Base-by-base conservation (phyloP, 2,329 filamentous ascomycete genomes). In the Meredithiella fracta region DNA sequence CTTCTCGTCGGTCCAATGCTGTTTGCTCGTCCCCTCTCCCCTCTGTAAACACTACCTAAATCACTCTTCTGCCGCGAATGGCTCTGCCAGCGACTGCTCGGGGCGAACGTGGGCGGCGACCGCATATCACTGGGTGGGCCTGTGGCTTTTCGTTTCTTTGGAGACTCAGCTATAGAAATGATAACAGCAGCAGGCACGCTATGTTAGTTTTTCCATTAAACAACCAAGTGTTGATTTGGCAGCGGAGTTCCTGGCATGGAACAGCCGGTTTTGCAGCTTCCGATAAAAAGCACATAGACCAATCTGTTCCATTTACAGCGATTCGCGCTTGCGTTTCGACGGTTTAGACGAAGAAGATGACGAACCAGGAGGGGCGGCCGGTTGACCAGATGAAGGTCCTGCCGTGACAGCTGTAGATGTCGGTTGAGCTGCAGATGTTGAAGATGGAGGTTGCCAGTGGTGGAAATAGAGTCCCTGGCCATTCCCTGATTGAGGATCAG, bases 381-480 rank as follows among this genome's bases (percentile, higher is more conserved):
- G 83, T 65, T 85, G 82, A 63, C 80, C 79, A 57, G 77, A 73
- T 65, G 44, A 44, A 44, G 40, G 20, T 5, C 40, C 44, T 26
- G 44, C 20, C 3, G 20, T 6, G 11, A 49, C 44, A 26, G 44
- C 44, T 11, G 44, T 15, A 25, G 44, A 73, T 71, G 61, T 75
- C 70, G 17, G 17, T 9, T 49, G 44, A 9, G 44, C 8, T 25
- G 44, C 20, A 9, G 44, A 26, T 14, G 85, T 77, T 60, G 80
- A 77, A 22, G 75, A 77, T 14, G 89, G 89, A 49, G 89, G 89
- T 59, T 91, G 85, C 88, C 89, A 95, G 66, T 94, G 87, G 65
- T 94, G 87, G 66, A 95, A 95, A 67, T 87, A 92, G 51, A 94
- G 85, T 5, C 11, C 11, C 22, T 49, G 44, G 17, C 44, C 44